Base-by-base conservation (phyloP, 441 rosid genomes). In the Aleurites moluccanus region DNA sequence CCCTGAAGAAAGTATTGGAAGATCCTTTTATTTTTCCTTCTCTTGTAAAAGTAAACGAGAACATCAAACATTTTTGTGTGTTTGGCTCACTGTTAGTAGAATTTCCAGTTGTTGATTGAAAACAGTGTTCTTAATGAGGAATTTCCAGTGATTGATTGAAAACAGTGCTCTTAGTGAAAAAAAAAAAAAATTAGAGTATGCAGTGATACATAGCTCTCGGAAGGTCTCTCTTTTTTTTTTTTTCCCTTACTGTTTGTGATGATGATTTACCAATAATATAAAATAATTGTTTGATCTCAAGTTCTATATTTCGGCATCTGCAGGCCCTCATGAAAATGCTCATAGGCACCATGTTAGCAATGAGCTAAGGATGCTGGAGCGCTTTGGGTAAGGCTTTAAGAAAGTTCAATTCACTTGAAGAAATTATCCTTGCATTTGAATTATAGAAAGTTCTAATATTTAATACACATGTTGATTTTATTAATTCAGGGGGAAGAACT, bases 301-400 rank as follows among this genome's bases (percentile, higher is more conserved):
- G n/a, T 61, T 65, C 27, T 45, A 10, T 56, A 16, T 73, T 59
- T 75, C 38, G 21, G 60, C 73, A 70, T 83, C 30, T 78, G 60
- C 89, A 95, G 99, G 90, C 73, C 98, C 98, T 77, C 95, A 91
- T 80, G 86, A 86, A 78, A 89, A 88, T 74, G 98, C 94, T 75
- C 91, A 86, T 80, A 87, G 80, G 66, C 81, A 86, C 65, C 91
- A 91, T 78, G 82, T 88, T 61, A 83, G 28, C 78, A 95, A 91
- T 81, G 99, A 95, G 75, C 79, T 85, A 63, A 80, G 86, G 80
- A 95, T 92, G 96, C 81, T 95, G 79, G 96, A 95, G 79, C 92
- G 88, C 69, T 95, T 95, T 75, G 99, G 99, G 99, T 83, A 84
- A 79, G 79, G 30, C 72, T 80, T 66, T 65, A 4, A 33, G 28